phyloP scores from a whole-genome alignment of 768 basidiomycete genomes.

The Saitozyma podzolica region DNA sequence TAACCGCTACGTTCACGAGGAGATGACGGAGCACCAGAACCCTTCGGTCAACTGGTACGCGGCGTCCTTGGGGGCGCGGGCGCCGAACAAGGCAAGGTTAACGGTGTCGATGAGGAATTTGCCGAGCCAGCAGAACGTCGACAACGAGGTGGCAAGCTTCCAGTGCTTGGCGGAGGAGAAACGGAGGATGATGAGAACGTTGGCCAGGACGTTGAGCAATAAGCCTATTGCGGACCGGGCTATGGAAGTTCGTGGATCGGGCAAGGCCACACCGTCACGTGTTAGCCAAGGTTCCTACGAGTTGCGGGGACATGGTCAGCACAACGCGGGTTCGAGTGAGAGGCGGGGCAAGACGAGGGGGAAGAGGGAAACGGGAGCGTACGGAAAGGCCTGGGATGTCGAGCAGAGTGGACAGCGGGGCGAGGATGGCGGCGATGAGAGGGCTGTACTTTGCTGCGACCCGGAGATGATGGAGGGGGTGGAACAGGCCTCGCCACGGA shows the following conservation, averaged over 20 bases:
- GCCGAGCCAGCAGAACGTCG: slow-evolving; percentile 47
- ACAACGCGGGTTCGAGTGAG: background rate
- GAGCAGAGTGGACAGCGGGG: slow-evolving; percentile 51
- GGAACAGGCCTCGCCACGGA: too few relatives aligned
- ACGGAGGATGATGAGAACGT: slow-evolving; percentile 48
- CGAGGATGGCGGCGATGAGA: slow-evolving; percentile 49
- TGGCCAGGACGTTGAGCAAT: slow-evolving; percentile 50
- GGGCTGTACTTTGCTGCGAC: slow-evolving; percentile 45
- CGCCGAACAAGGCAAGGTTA: slow-evolving; percentile 42
- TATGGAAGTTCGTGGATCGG: slow-evolving; percentile 44
- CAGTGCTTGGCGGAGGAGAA: slow-evolving; percentile 41
- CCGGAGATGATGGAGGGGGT: too few relatives aligned
- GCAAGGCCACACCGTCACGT: slow-evolving; percentile 31
- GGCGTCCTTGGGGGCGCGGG: slow-evolving; percentile 21
- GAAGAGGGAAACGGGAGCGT: too few relatives aligned
- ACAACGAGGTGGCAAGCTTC: slow-evolving; percentile 32
- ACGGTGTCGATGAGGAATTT: slow-evolving; percentile 48
- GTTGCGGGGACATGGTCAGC: background rate
- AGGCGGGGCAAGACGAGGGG: too few relatives aligned
- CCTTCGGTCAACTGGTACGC: slow-evolving; percentile 29
- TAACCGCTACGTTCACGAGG: slow-evolving; percentile 30
- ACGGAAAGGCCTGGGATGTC: slow-evolving; percentile 53
- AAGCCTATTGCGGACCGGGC: slow-evolving; percentile 42
- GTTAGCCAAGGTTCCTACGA: slow-evolving; percentile 47
- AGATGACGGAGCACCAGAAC: slow-evolving; percentile 43